Conservation (phyloP, 2,329 filamentous ascomycete species). For the Plenodomus lindquistii region DNA sequence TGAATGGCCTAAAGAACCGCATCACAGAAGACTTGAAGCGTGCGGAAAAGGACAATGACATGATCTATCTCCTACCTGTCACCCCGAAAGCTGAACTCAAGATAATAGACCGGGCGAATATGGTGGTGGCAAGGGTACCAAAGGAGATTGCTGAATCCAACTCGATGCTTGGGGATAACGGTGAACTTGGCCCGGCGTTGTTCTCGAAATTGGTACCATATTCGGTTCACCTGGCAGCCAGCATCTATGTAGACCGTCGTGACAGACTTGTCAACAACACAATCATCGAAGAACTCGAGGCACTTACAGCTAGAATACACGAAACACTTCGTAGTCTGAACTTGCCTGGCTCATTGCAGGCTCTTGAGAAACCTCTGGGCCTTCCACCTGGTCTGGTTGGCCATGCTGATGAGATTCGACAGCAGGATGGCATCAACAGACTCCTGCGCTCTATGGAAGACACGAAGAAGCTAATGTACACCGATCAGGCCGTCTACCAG, state of each 20-base stretch:
- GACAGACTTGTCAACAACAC: constrained; percentile 89
- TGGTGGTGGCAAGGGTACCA: constrained; percentile 80
- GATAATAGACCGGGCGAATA: constrained; percentile 81
- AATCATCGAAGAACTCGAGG: constrained; percentile 83
- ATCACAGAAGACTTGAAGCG: constrained; percentile 87
- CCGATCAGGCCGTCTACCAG: constrained; percentile 76
- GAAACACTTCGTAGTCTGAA: constrained; percentile 80
- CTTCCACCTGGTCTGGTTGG: constrained; percentile 82
- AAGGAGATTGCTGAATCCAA: constrained; percentile 81
- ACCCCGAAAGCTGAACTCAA: constrained; percentile 87
- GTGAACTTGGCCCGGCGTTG: constrained; percentile 79
- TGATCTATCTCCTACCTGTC: constrained; percentile 88
- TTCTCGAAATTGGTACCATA: constrained; percentile 94
- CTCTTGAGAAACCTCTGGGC: constrained; percentile 90
- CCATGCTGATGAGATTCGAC: constrained; percentile 90
- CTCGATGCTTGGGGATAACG: constrained; percentile 76
- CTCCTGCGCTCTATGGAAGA: constrained; percentile 82
- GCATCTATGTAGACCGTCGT: constrained; percentile 89
- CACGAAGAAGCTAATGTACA: constrained; percentile 83
- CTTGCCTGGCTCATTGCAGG: constrained; percentile 88
- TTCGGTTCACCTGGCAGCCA: constrained; percentile 90
- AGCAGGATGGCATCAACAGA: constrained; percentile 81
- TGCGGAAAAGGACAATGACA: constrained; percentile 93
- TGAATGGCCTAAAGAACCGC: constrained; percentile 79
- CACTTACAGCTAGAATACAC: constrained; percentile 77